Evolutionary conservation across 257 asterid species (phyloP), one percentile per base, ranked within the genome.

Genomic region (Cruciata laevipes): DNA sequence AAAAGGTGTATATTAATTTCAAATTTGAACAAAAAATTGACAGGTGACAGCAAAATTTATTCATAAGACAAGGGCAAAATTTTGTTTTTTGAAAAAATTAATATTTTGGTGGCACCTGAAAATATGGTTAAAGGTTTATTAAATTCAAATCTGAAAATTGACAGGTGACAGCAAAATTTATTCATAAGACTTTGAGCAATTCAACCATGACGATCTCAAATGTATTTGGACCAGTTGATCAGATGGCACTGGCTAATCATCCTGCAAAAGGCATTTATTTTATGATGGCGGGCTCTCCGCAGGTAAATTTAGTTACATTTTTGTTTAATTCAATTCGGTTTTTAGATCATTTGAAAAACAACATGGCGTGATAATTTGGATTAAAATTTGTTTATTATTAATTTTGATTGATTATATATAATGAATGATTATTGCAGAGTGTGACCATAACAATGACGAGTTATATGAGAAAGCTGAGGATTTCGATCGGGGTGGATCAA

Each of bases 401-500:
- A 32, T 9, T 37, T 7, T 37, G 9, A 11, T 37, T 51, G 1
- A 3, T 51, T 17, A 14, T 51, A n/a, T n/a, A 6, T 16, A 24
- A 24, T 10, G 49, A 40, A 11, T 40, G 5, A n/a, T 5, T 6
- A 24, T 6, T 66, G 58, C 89, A 92, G 98, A 87, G 75, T 74
- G 80, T 89, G 0, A 74, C 95, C 1, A 79, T 89, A 80, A 87
- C 92, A 69, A 84, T 92, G 87, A 65, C 86, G 79, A 92, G 98
- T 79, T 92, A 92, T 67, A 79, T 82, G 86, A 91, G 78, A 37
- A 42, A 67, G 55, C 72, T 92, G 76, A 87, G 93, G 73, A 63
- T 92, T 20, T 87, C 93, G 3, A 59, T 92, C 25, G 95, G 90
- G 17, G 70, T 79, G n/a, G 95, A 92, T 51, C 85, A 85, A 10